phyloP scores from a whole-genome alignment of 495 filamentous ascomycete species.

The Letharia lupina region DNA sequence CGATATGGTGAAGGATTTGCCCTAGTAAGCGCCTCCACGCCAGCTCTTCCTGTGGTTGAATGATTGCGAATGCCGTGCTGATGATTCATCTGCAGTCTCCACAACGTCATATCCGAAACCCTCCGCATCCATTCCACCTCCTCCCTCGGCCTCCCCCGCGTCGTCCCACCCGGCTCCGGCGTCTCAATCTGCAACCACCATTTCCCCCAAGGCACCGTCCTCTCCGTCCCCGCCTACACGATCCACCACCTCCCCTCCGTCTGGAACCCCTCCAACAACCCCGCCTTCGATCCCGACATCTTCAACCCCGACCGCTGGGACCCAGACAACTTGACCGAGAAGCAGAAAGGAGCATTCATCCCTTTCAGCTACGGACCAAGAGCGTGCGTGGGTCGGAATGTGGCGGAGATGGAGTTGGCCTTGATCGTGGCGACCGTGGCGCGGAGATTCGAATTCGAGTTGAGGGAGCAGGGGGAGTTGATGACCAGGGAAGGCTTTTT shows the following conservation, averaged over 20 bases:
- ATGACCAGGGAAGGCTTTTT: slow-evolving; percentile 82
- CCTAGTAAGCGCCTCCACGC: slow-evolving; percentile 44
- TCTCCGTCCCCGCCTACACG: slow-evolving; percentile 79
- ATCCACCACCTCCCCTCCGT: slow-evolving; percentile 76
- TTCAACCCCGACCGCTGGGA: slow-evolving; percentile 82
- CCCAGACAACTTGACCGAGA: slow-evolving; percentile 42
- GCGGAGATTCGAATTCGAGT: slow-evolving; percentile 62
- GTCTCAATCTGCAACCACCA: slow-evolving; percentile 49
- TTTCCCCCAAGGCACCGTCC: slow-evolving; percentile 66
- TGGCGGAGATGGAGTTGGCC: slow-evolving; percentile 89
- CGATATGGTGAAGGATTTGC: slow-evolving; percentile 64
- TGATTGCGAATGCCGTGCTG: not conserved
- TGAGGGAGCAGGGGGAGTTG: slow-evolving; percentile 57
- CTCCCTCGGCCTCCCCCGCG: slow-evolving; percentile 75
- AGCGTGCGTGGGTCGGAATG: slow-evolving; percentile 75
- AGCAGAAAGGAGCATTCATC: slow-evolving; percentile 74
- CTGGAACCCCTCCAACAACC: slow-evolving; percentile 57
- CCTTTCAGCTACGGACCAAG: slow-evolving; percentile 78
- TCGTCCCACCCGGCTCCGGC: slow-evolving; percentile 56
- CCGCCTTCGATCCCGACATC: slow-evolving; percentile 46
- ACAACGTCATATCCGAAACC: slow-evolving; percentile 77
- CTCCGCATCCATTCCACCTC: slow-evolving; percentile 87
- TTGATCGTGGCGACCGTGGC: slow-evolving; percentile 73
- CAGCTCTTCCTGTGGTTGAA: not conserved
- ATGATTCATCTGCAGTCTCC: slow-evolving; percentile 36